Base-by-base conservation (phyloP, 2,329 filamentous ascomycete genomes). In the Aspergillus tanneri region DNA sequence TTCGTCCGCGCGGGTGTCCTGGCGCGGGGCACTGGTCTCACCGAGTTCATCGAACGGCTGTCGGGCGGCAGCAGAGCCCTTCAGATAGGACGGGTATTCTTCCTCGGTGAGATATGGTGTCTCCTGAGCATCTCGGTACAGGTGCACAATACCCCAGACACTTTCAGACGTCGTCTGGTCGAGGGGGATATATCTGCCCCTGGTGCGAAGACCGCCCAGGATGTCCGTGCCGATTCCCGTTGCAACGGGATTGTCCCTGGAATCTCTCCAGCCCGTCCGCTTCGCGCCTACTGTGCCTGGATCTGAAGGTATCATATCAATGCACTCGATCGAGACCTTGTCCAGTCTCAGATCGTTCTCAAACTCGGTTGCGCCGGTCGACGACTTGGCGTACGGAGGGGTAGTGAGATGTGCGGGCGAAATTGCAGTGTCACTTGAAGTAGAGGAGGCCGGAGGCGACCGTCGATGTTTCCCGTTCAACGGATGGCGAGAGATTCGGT, bases 71-170 rank as follows among this genome's bases (percentile, higher is more conserved):
- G 68, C 62, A 0, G 69, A 70, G 3, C 70, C 69, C 40, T 68
- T 68, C 43, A 72, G 53, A 37, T 69, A 62, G 21, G 67, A 59
- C 10, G 70, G 66, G 45, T 79, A 74, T 36, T 78, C 74, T 47
- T 81, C 68, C 19, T 65, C 60, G 9, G 57, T 60, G 10, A 90
- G 72, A 10, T 76, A 80, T 1, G 82, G 76, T 1, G 85, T 86
- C 67, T 95, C 88, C 49, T 90, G 82, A 2, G 81, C 82, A 68
- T 97, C 92, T 8, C 91, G 83, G 67, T 96, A 99, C 22, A 99
- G 80, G 67, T 96, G 93, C 2, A 99, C 90, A 11, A 97, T 83
- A 1, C 93, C 93, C 86, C 90, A 96, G 34, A 90, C 88, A 1
- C 90, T 78, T 50, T 95, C 87, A 1, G 89, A 90, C 46, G 86